A percentile compares a stretch with the other conserved stretches of the same genome.
These are phyloP conservation scores for Huntiella savannae DNA, from an alignment of 2,329 filamentous ascomycete genomes.

Conservation along the genomic window DNA sequence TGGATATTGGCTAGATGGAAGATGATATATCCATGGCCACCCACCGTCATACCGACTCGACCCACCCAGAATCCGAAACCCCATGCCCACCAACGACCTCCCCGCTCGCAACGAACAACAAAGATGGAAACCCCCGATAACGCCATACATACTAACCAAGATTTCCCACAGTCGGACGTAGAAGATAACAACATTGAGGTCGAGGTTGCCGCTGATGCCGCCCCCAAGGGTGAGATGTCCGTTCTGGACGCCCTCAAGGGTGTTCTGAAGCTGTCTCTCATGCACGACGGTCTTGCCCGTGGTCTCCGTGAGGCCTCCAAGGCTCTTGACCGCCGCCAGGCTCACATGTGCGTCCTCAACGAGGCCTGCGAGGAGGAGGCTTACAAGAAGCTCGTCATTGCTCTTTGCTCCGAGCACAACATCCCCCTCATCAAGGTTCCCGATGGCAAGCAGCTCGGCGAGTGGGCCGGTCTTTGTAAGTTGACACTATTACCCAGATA, in stretches of 20 bases:
- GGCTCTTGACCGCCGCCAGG: conserved; percentile 94
- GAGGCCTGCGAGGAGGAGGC: conserved; percentile 99
- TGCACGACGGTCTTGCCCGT: conserved; percentile 98
- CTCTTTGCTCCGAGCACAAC: conserved; percentile 98
- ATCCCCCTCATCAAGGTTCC: conserved; percentile 99
- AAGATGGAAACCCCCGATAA: background rate
- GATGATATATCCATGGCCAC: no score
- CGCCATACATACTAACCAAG: background rate
- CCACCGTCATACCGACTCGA: no score
- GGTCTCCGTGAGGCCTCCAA: conserved; percentile 97
- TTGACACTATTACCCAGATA: background rate
- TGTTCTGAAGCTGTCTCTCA: conserved; percentile 93
- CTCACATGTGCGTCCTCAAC: conserved; percentile 99
- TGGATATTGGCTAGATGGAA: no score
- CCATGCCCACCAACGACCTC: no score
- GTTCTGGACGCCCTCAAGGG: conserved; percentile 98
- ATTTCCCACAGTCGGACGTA: conserved; percentile 74
- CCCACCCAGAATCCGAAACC: no score
- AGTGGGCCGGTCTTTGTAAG: conserved; percentile 99
- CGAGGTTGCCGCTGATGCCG: conserved; percentile 84
- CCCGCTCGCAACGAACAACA: no score
- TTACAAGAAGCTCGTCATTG: conserved; percentile 99
- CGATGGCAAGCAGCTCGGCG: conserved; percentile 97
- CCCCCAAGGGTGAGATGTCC: conserved; percentile 82
- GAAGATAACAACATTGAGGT: conserved; percentile 97